A percentile compares a stretch with the other conserved stretches of the same genome.
Evolutionary conservation across 1,284 basidiomycete genomes (phyloP).

Genomic region (Rhodotorula sp.): DNA sequence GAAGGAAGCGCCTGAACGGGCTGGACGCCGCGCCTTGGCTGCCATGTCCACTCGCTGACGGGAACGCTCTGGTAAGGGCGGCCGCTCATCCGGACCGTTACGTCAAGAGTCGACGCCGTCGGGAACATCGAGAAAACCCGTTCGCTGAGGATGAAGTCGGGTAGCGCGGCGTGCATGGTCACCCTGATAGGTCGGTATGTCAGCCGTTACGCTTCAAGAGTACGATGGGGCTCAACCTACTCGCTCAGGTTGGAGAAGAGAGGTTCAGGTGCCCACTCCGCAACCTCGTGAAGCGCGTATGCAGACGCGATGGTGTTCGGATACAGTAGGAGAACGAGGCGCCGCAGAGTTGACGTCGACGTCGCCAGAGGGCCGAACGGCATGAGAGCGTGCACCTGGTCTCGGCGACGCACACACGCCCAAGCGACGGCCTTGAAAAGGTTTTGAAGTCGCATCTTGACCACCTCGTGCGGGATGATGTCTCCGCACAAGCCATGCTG

Average conservation of each 20-base stretch:
- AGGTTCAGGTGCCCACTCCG: background rate
- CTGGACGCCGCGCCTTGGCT: background rate
- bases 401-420: too few species aligned
- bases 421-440: background rate
- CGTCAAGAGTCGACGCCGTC: background rate
- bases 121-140: slow-evolving; percentile 14
- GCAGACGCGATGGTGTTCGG: slow-evolving; percentile 8
- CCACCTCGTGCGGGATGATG: background rate
- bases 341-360: slow-evolving; percentile 1
- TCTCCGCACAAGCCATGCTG: background rate
- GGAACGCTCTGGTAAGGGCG: background rate
- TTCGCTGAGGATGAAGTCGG: background rate
- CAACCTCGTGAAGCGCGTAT: background rate
- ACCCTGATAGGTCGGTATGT: background rate
- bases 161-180: background rate
- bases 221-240: background rate
- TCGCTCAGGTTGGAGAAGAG: slow-evolving; percentile 6
- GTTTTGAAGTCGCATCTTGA: background rate
- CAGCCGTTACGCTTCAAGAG: background rate
- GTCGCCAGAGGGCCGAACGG: background rate
- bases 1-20: background rate
- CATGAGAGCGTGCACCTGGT: background rate
- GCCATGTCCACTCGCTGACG: background rate
- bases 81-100: background rate
- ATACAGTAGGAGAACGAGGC: background rate